These are phyloP conservation scores for Brasilioporus rufonigricans DNA, from an alignment of 768 basidiomycete genomes.

Conservation along the genomic window DNA sequence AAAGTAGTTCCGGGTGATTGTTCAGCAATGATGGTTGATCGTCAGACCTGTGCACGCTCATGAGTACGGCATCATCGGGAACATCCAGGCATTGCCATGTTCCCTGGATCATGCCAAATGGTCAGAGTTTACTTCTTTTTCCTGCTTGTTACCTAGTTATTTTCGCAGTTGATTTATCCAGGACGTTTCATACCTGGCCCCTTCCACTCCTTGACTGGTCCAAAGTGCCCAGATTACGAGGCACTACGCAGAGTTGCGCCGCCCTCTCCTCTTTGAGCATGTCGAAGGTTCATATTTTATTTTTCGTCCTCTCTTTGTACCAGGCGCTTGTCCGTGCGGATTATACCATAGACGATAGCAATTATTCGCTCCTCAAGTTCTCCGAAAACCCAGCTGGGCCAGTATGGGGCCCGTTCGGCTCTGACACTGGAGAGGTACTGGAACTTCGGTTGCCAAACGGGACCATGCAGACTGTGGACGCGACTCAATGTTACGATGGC, in stretches of 20 bases:
- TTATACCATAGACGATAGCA: constrained; percentile 28
- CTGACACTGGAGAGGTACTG: constrained; percentile 20
- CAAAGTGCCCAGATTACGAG: background rate
- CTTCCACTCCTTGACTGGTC: constrained; percentile 8
- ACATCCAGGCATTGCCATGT: background rate
- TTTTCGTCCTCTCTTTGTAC: constrained; percentile 2
- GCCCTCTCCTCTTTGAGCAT: constrained; percentile 5
- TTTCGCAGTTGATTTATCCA: background rate
- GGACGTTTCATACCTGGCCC: background rate
- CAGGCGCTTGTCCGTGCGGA: constrained; percentile 16
- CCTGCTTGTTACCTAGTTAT: background rate
- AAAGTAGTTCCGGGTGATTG: too few relatives aligned
- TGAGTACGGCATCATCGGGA: constrained; percentile 4
- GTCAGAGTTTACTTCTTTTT: background rate
- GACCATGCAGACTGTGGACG: constrained; percentile 22
- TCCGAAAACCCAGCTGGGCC: constrained; percentile 29
- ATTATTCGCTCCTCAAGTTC: constrained; percentile 24
- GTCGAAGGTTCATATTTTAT: background rate
- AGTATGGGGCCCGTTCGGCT: constrained; percentile 26
- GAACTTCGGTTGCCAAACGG: constrained; percentile 24
- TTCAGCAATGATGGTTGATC: background rate
- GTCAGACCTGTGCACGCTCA: constrained; percentile 3
- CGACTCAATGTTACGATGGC: constrained; percentile 22
- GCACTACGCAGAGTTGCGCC: background rate
- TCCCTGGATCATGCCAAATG: background rate